phyloP scores from a whole-genome alignment of 345 rosid species.

The Eutrema heterophyllum region DNA sequence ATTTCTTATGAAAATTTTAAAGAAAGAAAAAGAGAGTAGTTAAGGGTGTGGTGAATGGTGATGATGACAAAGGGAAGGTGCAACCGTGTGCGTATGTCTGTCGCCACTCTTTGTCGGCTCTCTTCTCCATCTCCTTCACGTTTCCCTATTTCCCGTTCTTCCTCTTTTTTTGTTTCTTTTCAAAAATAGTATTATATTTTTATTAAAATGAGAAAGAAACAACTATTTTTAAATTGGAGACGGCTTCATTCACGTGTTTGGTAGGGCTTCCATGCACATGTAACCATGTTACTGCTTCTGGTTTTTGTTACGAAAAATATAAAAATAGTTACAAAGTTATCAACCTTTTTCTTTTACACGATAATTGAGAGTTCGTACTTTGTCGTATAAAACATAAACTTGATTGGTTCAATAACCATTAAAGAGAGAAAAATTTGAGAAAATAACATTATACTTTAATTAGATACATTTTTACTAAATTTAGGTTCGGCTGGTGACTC shows the following conservation, averaged over 20 bases:
- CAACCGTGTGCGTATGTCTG: slow-evolving; percentile 30
- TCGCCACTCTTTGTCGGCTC: slow-evolving; percentile 33
- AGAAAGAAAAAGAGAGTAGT: neutral
- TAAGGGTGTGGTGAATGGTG: neutral
- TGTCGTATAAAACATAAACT: neutral
- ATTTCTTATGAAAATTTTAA: neutral
- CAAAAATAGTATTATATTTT: neutral
- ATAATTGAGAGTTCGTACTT: neutral
- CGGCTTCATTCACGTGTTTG: slow-evolving; percentile 27
- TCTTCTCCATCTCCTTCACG: slow-evolving; percentile 8
- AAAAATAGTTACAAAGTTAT: neutral
- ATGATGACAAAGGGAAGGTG: slow-evolving; percentile 19
- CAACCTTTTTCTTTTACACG: neutral
- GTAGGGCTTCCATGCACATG: slow-evolving; percentile 28
- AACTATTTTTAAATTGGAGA: neutral
- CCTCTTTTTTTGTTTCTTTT: neutral
- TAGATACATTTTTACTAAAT: no score
- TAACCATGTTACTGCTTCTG: slow-evolving; percentile 24
- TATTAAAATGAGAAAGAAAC: neutral
- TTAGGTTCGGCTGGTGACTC: no score
- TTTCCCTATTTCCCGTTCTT: slow-evolving; percentile 8
- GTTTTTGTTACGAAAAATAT: neutral
- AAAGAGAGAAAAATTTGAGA: neutral
- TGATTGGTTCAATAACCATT: neutral
- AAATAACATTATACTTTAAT: neutral